Evolutionary conservation across 106 monocot species (phyloP), one percentile per base, ranked within the genome.

Genomic region (Hemerocallis citrina): DNA sequence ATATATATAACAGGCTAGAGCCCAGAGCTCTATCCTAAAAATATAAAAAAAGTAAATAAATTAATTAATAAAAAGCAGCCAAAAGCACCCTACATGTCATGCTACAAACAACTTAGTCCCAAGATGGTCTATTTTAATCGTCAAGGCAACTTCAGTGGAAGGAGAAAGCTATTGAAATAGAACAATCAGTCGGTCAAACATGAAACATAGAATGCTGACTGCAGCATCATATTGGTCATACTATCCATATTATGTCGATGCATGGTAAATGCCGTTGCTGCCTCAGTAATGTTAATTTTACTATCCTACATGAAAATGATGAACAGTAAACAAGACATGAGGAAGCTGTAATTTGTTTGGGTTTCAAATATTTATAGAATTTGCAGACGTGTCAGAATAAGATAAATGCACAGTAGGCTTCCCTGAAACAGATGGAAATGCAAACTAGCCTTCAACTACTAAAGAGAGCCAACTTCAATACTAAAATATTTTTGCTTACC

Each of bases 401-500:
- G 8, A n/a, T 49, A 9, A 4, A 49, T 12, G 7, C 16, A 0
- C 16, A 49, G 16, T 22, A 2, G 21, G 7, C 49, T 49, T 19
- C 7, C n/a, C n/a, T 15, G 7, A 17, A 21, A 49, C 1, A 0
- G 1, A 59, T 12, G 22, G 16, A 32, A 38, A 59, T 21, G 32
- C 9, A 14, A 39, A 23, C 23, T 34, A 34, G 8, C 34, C 14
- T 40, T 40, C 39, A 39, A 23, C 44, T 59, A 25, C 14, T 24
- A 22, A 24, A 50, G 23, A 50, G 1, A 50, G 13, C 50, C 16
- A 44, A n/a, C 50, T 50, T 25, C 24, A 50, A 10, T 28, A 27
- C 5, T 7, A 50, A 24, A 50, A 23, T 23, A 11, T 21, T 50
- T 36, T 7, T 14, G 27, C 74, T 61, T 71, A 81, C 81, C 28